phyloP scores from a whole-genome alignment of 1,284 basidiomycete genomes.

The Lignosus rhinocerotis region DNA sequence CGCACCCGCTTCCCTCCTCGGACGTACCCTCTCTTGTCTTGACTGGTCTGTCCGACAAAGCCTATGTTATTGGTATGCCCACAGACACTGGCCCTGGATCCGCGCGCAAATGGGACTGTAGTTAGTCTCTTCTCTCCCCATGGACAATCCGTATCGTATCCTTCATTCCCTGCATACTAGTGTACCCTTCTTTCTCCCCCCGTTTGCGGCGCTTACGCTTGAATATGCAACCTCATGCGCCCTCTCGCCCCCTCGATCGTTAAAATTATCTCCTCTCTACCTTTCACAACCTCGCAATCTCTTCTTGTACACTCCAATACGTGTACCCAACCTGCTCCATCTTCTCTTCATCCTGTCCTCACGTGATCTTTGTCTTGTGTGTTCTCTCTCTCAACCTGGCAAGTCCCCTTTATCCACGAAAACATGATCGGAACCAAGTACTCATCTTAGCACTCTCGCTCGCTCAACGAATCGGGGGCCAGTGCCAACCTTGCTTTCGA shows the following conservation, averaged over 20 bases:
- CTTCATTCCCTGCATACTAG: not conserved
- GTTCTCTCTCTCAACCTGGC: not conserved
- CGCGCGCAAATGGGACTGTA: not conserved
- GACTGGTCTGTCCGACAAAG: no score
- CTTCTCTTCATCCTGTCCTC: not conserved
- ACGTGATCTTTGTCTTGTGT: not conserved
- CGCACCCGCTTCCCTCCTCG: no score
- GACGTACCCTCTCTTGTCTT: no score
- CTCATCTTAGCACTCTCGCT: not conserved
- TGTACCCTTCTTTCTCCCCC: not conserved
- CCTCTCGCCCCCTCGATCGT: not conserved
- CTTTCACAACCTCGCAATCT: not conserved
- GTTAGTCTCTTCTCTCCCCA: not conserved
- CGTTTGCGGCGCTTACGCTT: not conserved
- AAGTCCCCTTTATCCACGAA: not conserved
- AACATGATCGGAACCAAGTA: not conserved
- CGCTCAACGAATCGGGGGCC: no score
- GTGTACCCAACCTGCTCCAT: not conserved
- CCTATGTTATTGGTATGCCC: no score
- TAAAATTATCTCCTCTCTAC: not conserved
- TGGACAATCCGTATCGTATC: not conserved
- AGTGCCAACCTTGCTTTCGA: slow-evolving; percentile 6
- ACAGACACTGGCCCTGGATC: not conserved
- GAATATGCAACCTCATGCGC: not conserved
- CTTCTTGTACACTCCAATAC: not conserved